Base-by-base conservation (phyloP, 2,329 filamentous ascomycete genomes). In the Pseudogymnoascus pannorum region DNA sequence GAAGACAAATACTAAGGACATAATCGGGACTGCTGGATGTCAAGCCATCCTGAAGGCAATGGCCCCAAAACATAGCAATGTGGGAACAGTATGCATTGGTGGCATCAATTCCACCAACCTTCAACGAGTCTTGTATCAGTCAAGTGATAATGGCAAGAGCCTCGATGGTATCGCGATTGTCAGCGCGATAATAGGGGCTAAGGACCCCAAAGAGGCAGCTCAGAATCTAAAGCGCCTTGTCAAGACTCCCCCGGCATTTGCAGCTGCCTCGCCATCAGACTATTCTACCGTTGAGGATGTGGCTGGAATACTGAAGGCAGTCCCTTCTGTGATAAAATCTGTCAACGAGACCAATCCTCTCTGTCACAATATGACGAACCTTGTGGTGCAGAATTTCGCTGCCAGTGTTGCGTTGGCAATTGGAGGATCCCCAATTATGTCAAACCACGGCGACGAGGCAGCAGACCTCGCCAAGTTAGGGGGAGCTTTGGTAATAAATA, bases 291-390 rank as follows among this genome's bases (percentile, higher is more conserved):
- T 54, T 14, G n/a, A 54, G 16, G 59, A 68, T 29, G 65, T 69
- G 8, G 58, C 66, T 69, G 40, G 40, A 2, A 59, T 71, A 16
- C 57, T 71, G 12, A n/a, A 61, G 3, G 59, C 65, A 61, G 59
- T 68, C 8, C 66, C 66, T 20, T 59, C 68, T 3, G 75, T 89
- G 16, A 78, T 95, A 44, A 78, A 77, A 63, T 78, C 79, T 5
- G 81, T 96, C 57, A 83, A 83, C 4, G 72, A 78, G 2, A 87
- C 83, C 61, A 60, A 44, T 4, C 92, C 92, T 0, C 80, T 97
- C 20, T 89, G 88, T 58, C 93, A 97, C 76, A 97, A 96, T 75
- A 97, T 97, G 91, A 97, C 94, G 60, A 97, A 97, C 72, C 81
- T 92, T 59, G 93, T 97, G 0, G 93, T 97, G 20, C 92, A 96